phyloP scores from a whole-genome alignment of 2,329 filamentous ascomycete genomes.

The Colletotrichum salicis region DNA sequence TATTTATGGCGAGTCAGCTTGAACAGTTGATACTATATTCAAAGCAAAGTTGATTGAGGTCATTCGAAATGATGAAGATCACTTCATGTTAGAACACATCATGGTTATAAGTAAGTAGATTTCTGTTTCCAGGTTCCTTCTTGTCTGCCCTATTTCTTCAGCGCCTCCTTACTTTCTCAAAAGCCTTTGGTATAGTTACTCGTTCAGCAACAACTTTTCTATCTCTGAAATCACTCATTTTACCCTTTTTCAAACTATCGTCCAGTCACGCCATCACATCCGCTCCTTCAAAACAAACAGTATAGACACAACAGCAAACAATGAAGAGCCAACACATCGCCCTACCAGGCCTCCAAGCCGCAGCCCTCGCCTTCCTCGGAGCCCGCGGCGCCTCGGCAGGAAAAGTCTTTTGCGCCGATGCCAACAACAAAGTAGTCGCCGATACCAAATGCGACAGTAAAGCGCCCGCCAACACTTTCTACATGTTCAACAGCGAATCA shows the following conservation, averaged over 20 bases:
- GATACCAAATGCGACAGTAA: background rate
- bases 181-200: no score
- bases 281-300: background rate
- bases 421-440: constrained; percentile 4
- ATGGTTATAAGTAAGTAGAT: no score
- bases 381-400: background rate
- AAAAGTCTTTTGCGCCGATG: constrained; percentile 7
- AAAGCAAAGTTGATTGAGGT: background rate
- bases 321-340: constrained; percentile 10
- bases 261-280: background rate
- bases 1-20: background rate
- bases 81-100: no score
- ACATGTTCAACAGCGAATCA: background rate
- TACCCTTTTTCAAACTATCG: no score
- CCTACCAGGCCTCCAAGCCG: background rate
- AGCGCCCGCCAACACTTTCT: background rate
- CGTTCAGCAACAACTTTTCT: background rate
- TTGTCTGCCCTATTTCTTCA: no score
- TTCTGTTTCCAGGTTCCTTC: no score
- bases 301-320: background rate
- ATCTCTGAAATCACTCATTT: no score
- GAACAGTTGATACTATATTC: background rate
- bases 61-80: background rate
- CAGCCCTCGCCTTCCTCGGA: constrained; percentile 5
- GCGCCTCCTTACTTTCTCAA: no score